Evolutionary conservation across 129 eudicot genomes (phyloP).

Genomic region (Chrysanthemum lavandulifolium): DNA sequence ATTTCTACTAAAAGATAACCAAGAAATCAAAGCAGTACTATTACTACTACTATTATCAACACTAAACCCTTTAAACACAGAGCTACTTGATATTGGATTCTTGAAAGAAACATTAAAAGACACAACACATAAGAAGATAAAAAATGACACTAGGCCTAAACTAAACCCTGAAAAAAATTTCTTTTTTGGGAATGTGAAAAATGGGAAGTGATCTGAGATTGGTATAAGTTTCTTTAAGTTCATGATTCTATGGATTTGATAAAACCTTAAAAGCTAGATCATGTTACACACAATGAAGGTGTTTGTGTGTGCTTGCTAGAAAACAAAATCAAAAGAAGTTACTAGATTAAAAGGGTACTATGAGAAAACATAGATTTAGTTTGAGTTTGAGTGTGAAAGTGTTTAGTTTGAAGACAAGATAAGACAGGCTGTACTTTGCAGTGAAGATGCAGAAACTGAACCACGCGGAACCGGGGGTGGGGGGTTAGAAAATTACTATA

Average conservation of each 20-base stretch:
- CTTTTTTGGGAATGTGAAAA: constrained; percentile 41
- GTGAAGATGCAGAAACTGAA: too few relatives aligned
- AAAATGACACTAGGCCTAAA: constrained; percentile 45
- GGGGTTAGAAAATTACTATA: too few relatives aligned
- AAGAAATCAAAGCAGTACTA: constrained; percentile 36
- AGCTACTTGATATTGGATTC: constrained; percentile 45
- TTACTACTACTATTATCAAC: constrained; percentile 30
- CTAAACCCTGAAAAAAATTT: constrained; percentile 67
- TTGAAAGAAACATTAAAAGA: constrained; percentile 49
- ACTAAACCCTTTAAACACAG: constrained; percentile 43
- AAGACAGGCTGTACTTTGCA: too few relatives aligned
- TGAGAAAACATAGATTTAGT: too few relatives aligned
- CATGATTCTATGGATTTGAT: constrained; percentile 30
- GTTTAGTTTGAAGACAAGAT: background rate
- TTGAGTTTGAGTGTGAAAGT: background rate
- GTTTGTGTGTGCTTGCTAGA: background rate
- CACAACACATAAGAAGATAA: constrained; percentile 38
- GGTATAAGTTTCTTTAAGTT: constrained; percentile 51
- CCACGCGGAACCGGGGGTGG: too few relatives aligned
- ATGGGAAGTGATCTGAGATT: constrained; percentile 52
- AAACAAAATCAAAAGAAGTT: too few relatives aligned
- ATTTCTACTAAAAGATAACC: constrained; percentile 49
- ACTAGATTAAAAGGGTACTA: too few relatives aligned
- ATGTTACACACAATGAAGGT: constrained; percentile 13
- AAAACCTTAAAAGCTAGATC: background rate